phyloP scores from a whole-genome alignment of 2,329 filamentous ascomycete genomes.

The Epichloe sibirici region DNA sequence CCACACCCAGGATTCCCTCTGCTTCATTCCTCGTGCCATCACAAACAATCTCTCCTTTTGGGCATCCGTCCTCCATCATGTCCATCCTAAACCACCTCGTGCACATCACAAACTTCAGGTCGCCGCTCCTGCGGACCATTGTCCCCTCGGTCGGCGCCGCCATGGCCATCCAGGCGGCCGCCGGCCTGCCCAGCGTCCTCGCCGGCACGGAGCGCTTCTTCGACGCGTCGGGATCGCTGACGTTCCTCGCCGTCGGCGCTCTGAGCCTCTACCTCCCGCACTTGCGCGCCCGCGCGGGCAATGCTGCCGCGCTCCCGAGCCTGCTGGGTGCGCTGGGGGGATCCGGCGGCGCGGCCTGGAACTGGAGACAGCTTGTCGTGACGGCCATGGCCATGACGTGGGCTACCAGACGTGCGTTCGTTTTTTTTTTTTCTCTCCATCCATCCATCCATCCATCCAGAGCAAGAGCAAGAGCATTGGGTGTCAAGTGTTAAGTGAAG shows the following conservation, averaged over 20 bases:
- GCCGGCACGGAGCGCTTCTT: constrained; percentile 54
- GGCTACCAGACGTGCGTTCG: constrained; percentile 42
- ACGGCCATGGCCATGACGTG: constrained; percentile 36
- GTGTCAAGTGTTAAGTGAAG: no score
- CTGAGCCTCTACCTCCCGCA: constrained; percentile 49
- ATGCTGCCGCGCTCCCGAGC: constrained; percentile 22
- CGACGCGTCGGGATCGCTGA: constrained; percentile 53
- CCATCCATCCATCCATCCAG: no score
- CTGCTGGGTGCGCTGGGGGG: constrained; percentile 8
- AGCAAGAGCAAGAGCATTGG: no score
- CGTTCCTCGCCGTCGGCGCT: constrained; percentile 52
- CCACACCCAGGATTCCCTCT: no score
- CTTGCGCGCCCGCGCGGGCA: constrained; percentile 38
- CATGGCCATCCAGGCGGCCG: constrained; percentile 49
- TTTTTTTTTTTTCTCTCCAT: not conserved
- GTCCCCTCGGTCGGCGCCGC: constrained; percentile 50
- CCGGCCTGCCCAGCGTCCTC: constrained; percentile 49
- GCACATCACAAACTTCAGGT: constrained; percentile 46
- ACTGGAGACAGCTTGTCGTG: constrained; percentile 44
- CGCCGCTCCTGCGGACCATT: constrained; percentile 48
- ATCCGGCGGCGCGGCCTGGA: constrained; percentile 21
- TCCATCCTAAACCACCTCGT: constrained; percentile 36
- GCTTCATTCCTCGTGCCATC: no score
- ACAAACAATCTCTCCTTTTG: no score
- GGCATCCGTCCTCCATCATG: constrained; percentile 12